Evolutionary conservation across 1,284 basidiomycete species (phyloP).

Genomic region (Peniophora sp.): DNA sequence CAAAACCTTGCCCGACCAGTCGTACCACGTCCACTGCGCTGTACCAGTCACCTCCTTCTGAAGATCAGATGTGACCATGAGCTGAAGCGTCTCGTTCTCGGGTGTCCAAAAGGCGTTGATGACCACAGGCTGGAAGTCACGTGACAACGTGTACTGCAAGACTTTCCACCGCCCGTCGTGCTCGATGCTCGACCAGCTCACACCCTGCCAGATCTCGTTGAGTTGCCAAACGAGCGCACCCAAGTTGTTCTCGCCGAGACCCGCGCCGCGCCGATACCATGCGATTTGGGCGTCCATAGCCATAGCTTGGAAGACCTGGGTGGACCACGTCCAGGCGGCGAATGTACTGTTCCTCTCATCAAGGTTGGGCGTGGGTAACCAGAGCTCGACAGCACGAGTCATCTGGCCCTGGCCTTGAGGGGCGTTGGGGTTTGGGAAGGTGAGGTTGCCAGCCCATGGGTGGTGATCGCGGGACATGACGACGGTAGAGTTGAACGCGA

Average conservation of each 20-base stretch:
- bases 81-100: conserved; percentile 38
- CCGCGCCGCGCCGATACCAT: conserved; percentile 52
- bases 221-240: conserved; percentile 58
- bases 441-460: conserved; percentile 44
- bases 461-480: conserved; percentile 55
- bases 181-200: conserved; percentile 53
- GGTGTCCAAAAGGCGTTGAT: conserved; percentile 51
- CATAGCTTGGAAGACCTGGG: conserved; percentile 50
- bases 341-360: conserved; percentile 47
- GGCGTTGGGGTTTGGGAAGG: conserved; percentile 53
- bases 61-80: conserved; percentile 43
- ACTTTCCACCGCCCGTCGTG: conserved; percentile 60
- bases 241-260: conserved; percentile 49
- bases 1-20: conserved; percentile 41
- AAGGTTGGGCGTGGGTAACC: conserved; percentile 48
- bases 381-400: conserved; percentile 40
- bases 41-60: conserved; percentile 40
- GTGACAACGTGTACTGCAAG: conserved; percentile 42
- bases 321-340: conserved; percentile 55
- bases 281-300: conserved; percentile 53
- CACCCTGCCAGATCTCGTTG: conserved; percentile 63
- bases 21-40: conserved; percentile 51
- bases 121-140: conserved; percentile 39
- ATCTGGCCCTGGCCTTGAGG: conserved; percentile 48
- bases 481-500: conserved; percentile 52